These are phyloP conservation scores for Hymenoscyphus fructigenus DNA, from an alignment of 2,329 filamentous ascomycete species.

Conservation along the genomic window DNA sequence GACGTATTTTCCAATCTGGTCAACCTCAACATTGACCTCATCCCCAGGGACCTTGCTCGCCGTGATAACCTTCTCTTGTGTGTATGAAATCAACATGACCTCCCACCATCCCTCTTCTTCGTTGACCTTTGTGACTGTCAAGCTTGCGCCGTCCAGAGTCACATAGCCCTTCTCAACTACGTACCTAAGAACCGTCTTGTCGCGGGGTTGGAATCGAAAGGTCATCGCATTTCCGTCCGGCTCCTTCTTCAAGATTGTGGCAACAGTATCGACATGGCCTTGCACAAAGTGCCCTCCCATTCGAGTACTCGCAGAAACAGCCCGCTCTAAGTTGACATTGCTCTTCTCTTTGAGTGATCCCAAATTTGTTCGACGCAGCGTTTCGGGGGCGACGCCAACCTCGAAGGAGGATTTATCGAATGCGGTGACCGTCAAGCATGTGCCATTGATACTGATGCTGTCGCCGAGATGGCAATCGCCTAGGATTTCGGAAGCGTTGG, in stretches of 20 bases:
- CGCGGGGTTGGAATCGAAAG: constrained; percentile 75
- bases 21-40: constrained; percentile 40
- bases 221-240: constrained; percentile 89
- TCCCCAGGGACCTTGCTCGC: constrained; percentile 39
- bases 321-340: constrained; percentile 88
- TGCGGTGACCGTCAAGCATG: constrained; percentile 88
- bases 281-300: constrained; percentile 99
- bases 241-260: constrained; percentile 68
- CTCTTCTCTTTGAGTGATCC: constrained; percentile 66
- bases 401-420: constrained; percentile 69
- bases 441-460: constrained; percentile 93
- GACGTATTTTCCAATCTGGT: constrained; percentile 70
- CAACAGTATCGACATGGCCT: constrained; percentile 91
- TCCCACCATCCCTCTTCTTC: constrained; percentile 83
- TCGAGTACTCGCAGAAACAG: constrained; percentile 84
- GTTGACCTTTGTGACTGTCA: constrained; percentile 86
- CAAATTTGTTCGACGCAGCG: constrained; percentile 93
- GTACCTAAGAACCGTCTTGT: constrained; percentile 72
- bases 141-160: constrained; percentile 87
- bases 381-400: constrained; percentile 93
- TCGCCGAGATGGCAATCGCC: constrained; percentile 83
- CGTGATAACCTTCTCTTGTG: constrained; percentile 79
- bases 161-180: constrained; percentile 97
- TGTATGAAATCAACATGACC: constrained; percentile 97
- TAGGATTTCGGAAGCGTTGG: constrained; percentile 69